A percentile compares a stretch with the other conserved stretches of the same genome.
Evolutionary conservation across 73 alveolate genomes (phyloP).

Genomic region (Symbiodinium natans): DNA sequence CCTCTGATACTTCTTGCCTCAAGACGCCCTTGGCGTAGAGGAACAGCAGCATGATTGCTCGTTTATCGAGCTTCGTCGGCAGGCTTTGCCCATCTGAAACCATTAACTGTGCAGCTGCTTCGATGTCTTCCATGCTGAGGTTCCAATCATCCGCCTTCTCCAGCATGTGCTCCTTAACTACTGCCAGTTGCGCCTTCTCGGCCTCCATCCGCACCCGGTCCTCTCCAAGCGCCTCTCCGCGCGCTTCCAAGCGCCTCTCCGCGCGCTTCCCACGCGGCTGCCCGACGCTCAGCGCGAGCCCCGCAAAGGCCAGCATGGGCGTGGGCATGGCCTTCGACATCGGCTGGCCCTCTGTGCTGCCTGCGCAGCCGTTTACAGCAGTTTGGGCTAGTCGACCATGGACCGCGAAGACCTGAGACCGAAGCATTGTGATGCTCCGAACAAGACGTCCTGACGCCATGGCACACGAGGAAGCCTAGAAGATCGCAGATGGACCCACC

Average conservation of each 20-base stretch:
- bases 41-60: not conserved
- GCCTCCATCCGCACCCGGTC: not conserved
- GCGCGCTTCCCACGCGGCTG: not conserved
- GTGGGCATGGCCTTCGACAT: not conserved
- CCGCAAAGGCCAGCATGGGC: not conserved
- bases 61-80: not conserved
- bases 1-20: not conserved
- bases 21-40: slow-evolving; percentile 7
- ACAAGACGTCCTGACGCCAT: too few relatives aligned
- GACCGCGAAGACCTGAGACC: too few relatives aligned
- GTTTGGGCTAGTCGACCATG: not conserved
- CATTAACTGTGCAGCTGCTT: not conserved
- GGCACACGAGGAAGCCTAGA: too few relatives aligned
- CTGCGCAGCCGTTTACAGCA: not conserved
- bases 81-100: not conserved
- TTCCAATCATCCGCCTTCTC: not conserved
- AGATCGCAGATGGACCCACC: too few relatives aligned
- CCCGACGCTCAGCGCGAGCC: not conserved
- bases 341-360: not conserved
- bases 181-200: not conserved
- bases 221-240: not conserved
- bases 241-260: not conserved
- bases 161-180: not conserved
- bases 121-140: not conserved
- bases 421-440: too few relatives aligned